Evolutionary conservation across 2,329 filamentous ascomycete species (phyloP).

Genomic region (Botrytis porri): DNA sequence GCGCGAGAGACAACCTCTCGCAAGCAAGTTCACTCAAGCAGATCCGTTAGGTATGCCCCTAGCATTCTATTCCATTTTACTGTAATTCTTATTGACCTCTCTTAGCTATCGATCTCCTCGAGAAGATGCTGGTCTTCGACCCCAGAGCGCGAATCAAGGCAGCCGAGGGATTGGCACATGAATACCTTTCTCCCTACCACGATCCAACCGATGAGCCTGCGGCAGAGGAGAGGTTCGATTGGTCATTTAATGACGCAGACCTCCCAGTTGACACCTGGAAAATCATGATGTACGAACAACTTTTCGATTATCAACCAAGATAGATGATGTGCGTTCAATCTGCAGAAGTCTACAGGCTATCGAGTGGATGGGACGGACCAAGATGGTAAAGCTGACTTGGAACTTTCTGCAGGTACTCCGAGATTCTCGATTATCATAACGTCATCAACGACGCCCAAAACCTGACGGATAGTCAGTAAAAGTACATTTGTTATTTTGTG

Average conservation of each 20-base stretch:
- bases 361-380: constrained; percentile 16
- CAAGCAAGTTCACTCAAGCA: constrained; percentile 91
- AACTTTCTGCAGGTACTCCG: constrained; percentile 74
- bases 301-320: constrained; percentile 33
- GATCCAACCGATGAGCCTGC: constrained; percentile 95
- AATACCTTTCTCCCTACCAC: constrained; percentile 94
- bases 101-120: constrained; percentile 84
- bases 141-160: constrained; percentile 94
- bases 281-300: constrained; percentile 88
- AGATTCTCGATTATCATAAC: constrained; percentile 98
- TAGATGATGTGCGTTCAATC: constrained; percentile 10
- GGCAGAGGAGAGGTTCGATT: constrained; percentile 97
- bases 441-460: constrained; percentile 58
- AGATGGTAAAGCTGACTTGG: constrained; percentile 37
- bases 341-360: constrained; percentile 9
- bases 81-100: constrained; percentile 32
- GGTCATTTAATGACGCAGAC: constrained; percentile 99
- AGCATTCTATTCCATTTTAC: constrained; percentile 7
- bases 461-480: constrained; percentile 28
- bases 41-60: constrained; percentile 74
- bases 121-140: constrained; percentile 97
- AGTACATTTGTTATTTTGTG: constrained; percentile 4
- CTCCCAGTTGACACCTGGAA: constrained; percentile 99
- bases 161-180: constrained; percentile 79
- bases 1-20: constrained; percentile 82